Conservation (phyloP, 176 grass and related monocot genomes). For the Calamus simplicifolius region DNA sequence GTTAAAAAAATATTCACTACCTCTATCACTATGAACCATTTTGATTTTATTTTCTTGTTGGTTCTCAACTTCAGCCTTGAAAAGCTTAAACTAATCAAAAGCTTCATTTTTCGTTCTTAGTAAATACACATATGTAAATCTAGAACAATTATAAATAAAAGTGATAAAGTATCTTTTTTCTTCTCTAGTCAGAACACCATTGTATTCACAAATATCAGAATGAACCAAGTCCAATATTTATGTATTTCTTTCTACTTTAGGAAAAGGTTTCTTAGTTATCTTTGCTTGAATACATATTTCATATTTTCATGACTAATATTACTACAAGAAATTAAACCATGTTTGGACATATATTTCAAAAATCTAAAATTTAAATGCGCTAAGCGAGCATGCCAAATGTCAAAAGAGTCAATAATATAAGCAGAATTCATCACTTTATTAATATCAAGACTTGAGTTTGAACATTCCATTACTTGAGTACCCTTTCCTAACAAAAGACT, state of each 20-base stretch:
- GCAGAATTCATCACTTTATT: no score
- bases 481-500: not conserved
- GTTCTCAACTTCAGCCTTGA: not conserved
- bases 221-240: not conserved
- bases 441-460: not conserved
- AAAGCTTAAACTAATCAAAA: not conserved
- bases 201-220: not conserved
- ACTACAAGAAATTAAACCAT: no score
- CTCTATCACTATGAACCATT: not conserved
- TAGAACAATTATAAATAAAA: not conserved
- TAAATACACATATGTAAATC: not conserved
- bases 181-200: no score
- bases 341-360: no score
- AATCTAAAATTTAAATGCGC: not conserved
- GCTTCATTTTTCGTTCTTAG: no score
- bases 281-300: not conserved
- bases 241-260: not conserved
- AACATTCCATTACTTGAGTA: not conserved
- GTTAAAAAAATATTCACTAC: not conserved
- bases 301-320: not conserved
- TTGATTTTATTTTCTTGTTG: not conserved
- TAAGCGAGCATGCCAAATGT: not conserved
- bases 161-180: no score
- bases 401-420: not conserved
- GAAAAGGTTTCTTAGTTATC: not conserved